Conservation (phyloP, 768 basidiomycete genomes). For the Lactifluus pinguis region DNA sequence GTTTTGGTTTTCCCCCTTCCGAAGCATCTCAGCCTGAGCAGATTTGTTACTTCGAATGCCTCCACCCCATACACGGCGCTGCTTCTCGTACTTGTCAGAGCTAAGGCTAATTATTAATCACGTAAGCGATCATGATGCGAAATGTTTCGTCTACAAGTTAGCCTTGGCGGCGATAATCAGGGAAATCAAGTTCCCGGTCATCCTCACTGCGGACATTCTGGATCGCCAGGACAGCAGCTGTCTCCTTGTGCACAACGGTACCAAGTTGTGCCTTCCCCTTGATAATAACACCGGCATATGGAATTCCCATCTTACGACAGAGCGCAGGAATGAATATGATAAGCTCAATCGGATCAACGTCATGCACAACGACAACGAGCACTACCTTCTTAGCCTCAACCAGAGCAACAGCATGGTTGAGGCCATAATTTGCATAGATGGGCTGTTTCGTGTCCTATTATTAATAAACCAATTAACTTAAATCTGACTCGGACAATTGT, state of each 20-base stretch:
- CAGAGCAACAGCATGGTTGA: slow-evolving; percentile 94
- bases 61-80: slow-evolving; percentile 91
- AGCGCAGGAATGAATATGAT: slow-evolving; percentile 97
- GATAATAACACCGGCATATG: slow-evolving; percentile 80
- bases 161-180: slow-evolving; percentile 91
- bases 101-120: slow-evolving; percentile 23
- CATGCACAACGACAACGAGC: slow-evolving; percentile 92
- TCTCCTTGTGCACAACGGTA: slow-evolving; percentile 98
- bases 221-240: slow-evolving; percentile 80
- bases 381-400: slow-evolving; percentile 96
- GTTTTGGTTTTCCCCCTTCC: slow-evolving; percentile 62
- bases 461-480: background rate
- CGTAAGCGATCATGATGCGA: background rate
- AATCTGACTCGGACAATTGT: background rate
- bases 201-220: slow-evolving; percentile 96
- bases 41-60: slow-evolving; percentile 94
- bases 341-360: slow-evolving; percentile 98
- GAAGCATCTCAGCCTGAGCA: slow-evolving; percentile 81
- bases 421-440: slow-evolving; percentile 88
- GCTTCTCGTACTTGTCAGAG: slow-evolving; percentile 89
- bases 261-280: slow-evolving; percentile 98
- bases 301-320: slow-evolving; percentile 99
- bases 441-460: slow-evolving; percentile 88
- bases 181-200: slow-evolving; percentile 86
- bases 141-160: slow-evolving; percentile 65